A percentile compares a stretch with the other conserved stretches of the same genome.
Conservation (phyloP, 768 basidiomycete genomes). For the Trametes sanguinea region DNA sequence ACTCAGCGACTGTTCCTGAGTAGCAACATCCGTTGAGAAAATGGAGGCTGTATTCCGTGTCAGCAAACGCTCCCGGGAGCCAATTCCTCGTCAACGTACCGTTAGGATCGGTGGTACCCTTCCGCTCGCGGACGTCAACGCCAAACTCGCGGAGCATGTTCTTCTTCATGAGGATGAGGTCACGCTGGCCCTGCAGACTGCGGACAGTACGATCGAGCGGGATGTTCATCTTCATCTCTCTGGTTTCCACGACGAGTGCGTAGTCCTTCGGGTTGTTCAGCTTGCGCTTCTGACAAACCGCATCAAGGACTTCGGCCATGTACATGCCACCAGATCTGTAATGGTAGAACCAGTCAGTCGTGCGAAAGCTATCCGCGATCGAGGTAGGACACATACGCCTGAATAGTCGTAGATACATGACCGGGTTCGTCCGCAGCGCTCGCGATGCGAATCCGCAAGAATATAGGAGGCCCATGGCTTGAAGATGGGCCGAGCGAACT, state of each 20-base stretch:
- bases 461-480: constrained; percentile 77
- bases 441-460: constrained; percentile 79
- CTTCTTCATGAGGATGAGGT: constrained; percentile 78
- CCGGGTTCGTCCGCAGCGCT: constrained; percentile 75
- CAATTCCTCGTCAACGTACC: constrained; percentile 46
- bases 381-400: constrained; percentile 63
- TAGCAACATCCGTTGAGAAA: constrained; percentile 67
- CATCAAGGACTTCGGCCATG: constrained; percentile 92
- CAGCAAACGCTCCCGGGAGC: background rate
- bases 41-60: constrained; percentile 68
- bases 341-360: background rate
- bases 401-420: constrained; percentile 87
- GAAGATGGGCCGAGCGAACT: constrained; percentile 71
- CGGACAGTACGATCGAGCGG: constrained; percentile 97
- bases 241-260: constrained; percentile 65
- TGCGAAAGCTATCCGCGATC: background rate
- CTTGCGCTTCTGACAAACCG: constrained; percentile 72
- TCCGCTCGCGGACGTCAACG: constrained; percentile 64
- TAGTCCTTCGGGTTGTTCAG: constrained; percentile 75
- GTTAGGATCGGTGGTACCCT: constrained; percentile 87
- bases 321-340: constrained; percentile 88
- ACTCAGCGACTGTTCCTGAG: constrained; percentile 57
- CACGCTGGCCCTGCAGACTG: constrained; percentile 84
- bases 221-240: constrained; percentile 71
- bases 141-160: constrained; percentile 75